Conservation (phyloP, 2,329 filamentous ascomycete species). For the Colletotrichum caudatum region DNA sequence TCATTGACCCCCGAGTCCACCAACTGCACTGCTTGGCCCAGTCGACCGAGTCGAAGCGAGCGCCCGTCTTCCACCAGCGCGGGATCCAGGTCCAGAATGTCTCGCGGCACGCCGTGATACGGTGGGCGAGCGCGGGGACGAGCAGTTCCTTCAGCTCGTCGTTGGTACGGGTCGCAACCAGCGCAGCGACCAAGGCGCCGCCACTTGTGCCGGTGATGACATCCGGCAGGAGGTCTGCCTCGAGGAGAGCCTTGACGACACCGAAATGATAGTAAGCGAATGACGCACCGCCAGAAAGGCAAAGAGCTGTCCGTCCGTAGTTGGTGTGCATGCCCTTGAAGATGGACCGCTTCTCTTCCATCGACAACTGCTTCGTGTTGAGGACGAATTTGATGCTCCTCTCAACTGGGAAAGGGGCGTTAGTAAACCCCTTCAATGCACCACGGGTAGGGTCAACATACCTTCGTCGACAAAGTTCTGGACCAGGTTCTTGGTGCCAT, state of each 20-base stretch:
- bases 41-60: constrained; percentile 91
- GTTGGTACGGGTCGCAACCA: constrained; percentile 90
- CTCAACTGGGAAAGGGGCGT: constrained; percentile 63
- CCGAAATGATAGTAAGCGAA: constrained; percentile 99
- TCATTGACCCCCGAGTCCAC: constrained; percentile 93
- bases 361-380: constrained; percentile 73
- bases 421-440: constrained; percentile 25
- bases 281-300: constrained; percentile 90
- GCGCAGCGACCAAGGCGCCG: constrained; percentile 87
- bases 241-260: constrained; percentile 88
- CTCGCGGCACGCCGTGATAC: constrained; percentile 89
- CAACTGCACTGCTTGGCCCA: constrained; percentile 89
- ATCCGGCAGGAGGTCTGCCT: constrained; percentile 86
- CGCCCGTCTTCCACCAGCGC: constrained; percentile 93
- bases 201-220: constrained; percentile 98
- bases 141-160: constrained; percentile 88
- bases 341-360: constrained; percentile 80
- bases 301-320: constrained; percentile 91
- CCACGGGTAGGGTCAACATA: constrained; percentile 51
- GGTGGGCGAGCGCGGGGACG: constrained; percentile 85
- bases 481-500: constrained; percentile 94
- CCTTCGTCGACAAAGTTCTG: constrained; percentile 91
- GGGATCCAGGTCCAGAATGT: constrained; percentile 79
- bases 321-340: constrained; percentile 93
- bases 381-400: constrained; percentile 75